A percentile compares a stretch with the other conserved stretches of the same genome.
phyloP scores from a whole-genome alignment of 2,329 filamentous ascomycete genomes.

The Cercospora citrullina region DNA sequence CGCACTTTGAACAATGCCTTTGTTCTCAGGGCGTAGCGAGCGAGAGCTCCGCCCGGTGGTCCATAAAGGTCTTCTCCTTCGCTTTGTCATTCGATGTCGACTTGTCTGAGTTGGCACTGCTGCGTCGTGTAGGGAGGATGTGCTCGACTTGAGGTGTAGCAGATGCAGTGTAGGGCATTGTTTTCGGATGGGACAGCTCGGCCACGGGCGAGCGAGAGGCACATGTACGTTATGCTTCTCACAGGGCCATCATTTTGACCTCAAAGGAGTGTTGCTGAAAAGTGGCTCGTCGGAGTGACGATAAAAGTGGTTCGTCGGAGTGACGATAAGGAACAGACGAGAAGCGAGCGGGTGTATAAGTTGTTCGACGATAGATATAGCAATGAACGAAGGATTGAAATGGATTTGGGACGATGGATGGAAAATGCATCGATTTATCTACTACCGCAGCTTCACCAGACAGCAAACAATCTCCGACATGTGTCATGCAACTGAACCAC shows the following conservation, averaged over 20 bases:
- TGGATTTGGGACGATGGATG: not conserved
- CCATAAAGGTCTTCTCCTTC: conserved; percentile 40
- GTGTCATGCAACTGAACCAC: not conserved
- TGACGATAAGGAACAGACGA: not conserved
- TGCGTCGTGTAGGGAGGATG: conserved; percentile 1
- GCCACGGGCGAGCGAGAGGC: not conserved
- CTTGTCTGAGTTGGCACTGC: conserved; percentile 42
- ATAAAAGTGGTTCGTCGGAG: not conserved
- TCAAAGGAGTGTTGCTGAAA: no score
- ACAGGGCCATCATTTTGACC: not conserved
- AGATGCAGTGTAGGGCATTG: conserved; percentile 9
- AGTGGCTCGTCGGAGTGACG: no score
- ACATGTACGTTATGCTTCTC: not conserved
- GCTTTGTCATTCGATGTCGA: conserved; percentile 32
- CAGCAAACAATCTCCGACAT: not conserved
- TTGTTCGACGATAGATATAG: not conserved
- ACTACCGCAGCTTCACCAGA: not conserved
- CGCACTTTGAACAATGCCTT: not conserved
- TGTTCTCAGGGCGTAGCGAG: conserved; percentile 43
- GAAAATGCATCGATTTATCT: not conserved
- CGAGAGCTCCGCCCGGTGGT: conserved; percentile 55
- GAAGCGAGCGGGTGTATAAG: not conserved
- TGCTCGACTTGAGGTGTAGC: conserved; percentile 14
- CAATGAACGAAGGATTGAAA: not conserved
- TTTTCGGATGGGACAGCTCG: conserved; percentile 6